Evolutionary conservation across 768 basidiomycete species (phyloP).

Genomic region (Hygrocybe coccinea): DNA sequence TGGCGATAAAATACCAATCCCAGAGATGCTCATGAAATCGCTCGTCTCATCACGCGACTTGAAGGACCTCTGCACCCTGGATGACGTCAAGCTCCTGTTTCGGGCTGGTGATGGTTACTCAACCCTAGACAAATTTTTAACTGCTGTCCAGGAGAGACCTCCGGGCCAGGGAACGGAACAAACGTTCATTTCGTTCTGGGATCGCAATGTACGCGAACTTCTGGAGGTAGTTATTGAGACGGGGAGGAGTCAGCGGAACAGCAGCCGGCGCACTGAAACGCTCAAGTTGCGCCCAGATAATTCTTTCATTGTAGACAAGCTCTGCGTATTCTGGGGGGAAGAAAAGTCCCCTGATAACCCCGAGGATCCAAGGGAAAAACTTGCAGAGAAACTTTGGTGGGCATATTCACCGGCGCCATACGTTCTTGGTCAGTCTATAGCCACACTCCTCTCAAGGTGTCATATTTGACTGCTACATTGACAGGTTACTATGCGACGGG

Average conservation of each 20-base stretch:
- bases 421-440: constrained; percentile 16
- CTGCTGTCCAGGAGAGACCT: neutral
- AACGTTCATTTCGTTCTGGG: constrained; percentile 20
- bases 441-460: constrained; percentile 2
- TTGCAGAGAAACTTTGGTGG: constrained; percentile 19
- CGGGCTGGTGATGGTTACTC: neutral
- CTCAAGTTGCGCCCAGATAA: constrained; percentile 13
- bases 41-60: neutral
- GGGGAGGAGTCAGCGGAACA: constrained; percentile 17
- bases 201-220: constrained; percentile 20
- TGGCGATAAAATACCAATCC: neutral
- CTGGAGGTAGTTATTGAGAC: constrained; percentile 14
- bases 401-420: constrained; percentile 21
- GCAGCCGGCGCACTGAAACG: constrained; percentile 15
- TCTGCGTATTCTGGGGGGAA: constrained; percentile 24
- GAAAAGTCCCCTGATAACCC: constrained; percentile 16
- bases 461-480: constrained; percentile 12
- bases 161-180: constrained; percentile 8
- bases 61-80: neutral
- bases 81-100: neutral
- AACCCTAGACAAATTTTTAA: neutral
- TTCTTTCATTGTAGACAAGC: constrained; percentile 14
- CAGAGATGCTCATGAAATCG: neutral
- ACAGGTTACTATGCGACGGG: constrained; percentile 18
- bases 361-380: constrained; percentile 17